phyloP scores from a whole-genome alignment of 352 stramenopile genomes.

The Globisporangium cystogenes region DNA sequence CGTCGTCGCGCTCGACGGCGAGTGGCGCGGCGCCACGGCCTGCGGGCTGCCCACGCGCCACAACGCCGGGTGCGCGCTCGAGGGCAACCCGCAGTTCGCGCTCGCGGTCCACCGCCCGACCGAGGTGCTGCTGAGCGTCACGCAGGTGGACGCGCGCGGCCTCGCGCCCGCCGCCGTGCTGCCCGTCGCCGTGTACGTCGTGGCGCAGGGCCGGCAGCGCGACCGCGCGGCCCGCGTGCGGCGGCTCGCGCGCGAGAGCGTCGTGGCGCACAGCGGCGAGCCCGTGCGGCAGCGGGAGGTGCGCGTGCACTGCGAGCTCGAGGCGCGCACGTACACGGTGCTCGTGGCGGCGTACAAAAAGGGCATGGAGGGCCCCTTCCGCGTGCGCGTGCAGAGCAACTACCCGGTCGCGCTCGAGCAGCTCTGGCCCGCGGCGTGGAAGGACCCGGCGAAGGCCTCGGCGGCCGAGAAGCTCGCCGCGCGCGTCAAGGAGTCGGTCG shows the following conservation, averaged over 20 bases:
- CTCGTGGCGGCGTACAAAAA: constrained; percentile 84
- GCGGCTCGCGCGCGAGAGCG: constrained; percentile 50
- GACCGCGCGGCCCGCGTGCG: constrained; percentile 64
- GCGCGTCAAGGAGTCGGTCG: constrained; percentile 59
- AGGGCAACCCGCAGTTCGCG: constrained; percentile 88
- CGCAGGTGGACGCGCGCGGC: constrained; percentile 64
- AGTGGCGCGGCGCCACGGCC: constrained; percentile 68
- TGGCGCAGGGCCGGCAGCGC: constrained; percentile 35
- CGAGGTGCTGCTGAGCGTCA: constrained; percentile 83
- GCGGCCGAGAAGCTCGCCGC: constrained; percentile 56
- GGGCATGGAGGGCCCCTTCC: constrained; percentile 89
- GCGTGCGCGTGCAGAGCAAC: constrained; percentile 80
- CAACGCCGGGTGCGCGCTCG: constrained; percentile 72
- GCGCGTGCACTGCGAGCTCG: constrained; percentile 63
- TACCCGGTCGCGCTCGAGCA: constrained; percentile 70
- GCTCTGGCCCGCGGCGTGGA: constrained; percentile 81
- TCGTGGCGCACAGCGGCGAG: constrained; percentile 77
- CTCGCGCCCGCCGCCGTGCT: constrained; percentile 61
- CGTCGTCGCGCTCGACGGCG: constrained; percentile 30
- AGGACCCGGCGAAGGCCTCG: constrained; percentile 31
- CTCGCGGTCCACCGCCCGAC: constrained; percentile 71
- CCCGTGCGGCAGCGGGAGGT: constrained; percentile 71
- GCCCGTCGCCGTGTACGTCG: constrained; percentile 67
- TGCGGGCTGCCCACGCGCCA: constrained; percentile 82
- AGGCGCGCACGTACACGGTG: constrained; percentile 83